A percentile compares a stretch with the other conserved stretches of the same genome.
Conservation (phyloP, 768 basidiomycete species). For the Kockovaella imperatae region DNA sequence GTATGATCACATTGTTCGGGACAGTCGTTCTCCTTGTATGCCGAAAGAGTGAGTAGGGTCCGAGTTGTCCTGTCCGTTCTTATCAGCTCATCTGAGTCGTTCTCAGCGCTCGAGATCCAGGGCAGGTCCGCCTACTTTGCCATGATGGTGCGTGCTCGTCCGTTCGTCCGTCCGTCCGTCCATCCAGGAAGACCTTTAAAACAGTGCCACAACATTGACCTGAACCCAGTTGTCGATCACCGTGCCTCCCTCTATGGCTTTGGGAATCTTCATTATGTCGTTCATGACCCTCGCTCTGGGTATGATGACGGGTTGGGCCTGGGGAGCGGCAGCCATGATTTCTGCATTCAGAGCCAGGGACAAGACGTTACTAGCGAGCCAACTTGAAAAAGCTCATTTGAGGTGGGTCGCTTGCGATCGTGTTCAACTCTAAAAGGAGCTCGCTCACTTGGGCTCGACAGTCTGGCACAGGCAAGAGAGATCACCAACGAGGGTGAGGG, state of each 20-base stretch:
- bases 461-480: background rate
- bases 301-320: conserved; percentile 52
- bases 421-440: no score
- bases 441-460: no score
- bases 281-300: conserved; percentile 51
- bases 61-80: no score
- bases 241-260: conserved; percentile 51
- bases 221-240: conserved; percentile 38
- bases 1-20: conserved; percentile 34
- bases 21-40: conserved; percentile 33
- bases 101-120: conserved; percentile 24
- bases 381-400: conserved; percentile 21
- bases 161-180: background rate
- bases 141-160: conserved; percentile 43
- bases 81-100: background rate
- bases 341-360: conserved; percentile 48
- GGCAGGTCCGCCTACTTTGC: conserved; percentile 50
- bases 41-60: conserved; percentile 22
- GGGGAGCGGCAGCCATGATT: conserved; percentile 54
- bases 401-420: conserved; percentile 33
- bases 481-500: conserved; percentile 32
- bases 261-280: conserved; percentile 51
- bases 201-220: background rate
- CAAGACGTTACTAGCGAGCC: conserved; percentile 18
- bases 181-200: no score